Evolutionary conservation across 1,284 basidiomycete genomes (phyloP).

Genomic region (Boletus hoseneyae): DNA sequence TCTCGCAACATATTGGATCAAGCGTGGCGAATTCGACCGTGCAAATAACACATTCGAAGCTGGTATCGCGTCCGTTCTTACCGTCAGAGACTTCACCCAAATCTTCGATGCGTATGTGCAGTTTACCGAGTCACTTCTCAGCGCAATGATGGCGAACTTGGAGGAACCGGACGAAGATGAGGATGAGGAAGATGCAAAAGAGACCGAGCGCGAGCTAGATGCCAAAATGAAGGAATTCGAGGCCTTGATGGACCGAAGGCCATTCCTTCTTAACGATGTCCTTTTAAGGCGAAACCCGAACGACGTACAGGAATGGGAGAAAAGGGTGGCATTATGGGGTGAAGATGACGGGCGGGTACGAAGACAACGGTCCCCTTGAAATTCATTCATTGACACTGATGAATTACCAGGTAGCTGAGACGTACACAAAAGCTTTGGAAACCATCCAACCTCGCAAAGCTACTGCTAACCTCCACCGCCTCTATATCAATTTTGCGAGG

Average conservation of each 20-base stretch:
- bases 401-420: slow-evolving; percentile 75
- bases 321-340: slow-evolving; percentile 91
- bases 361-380: not conserved
- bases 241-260: slow-evolving; percentile 90
- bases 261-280: slow-evolving; percentile 97
- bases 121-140: slow-evolving; percentile 90
- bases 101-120: slow-evolving; percentile 98
- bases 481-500: slow-evolving; percentile 95
- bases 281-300: slow-evolving; percentile 92
- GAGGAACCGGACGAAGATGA: slow-evolving; percentile 68
- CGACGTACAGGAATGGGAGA: slow-evolving; percentile 99
- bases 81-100: slow-evolving; percentile 96
- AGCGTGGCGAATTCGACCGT: slow-evolving; percentile 91
- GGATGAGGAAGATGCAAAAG: slow-evolving; percentile 71
- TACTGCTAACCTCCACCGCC: slow-evolving; percentile 85
- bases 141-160: slow-evolving; percentile 87
- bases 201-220: slow-evolving; percentile 87
- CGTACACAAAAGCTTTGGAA: slow-evolving; percentile 87
- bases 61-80: slow-evolving; percentile 83
- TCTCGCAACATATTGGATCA: slow-evolving; percentile 98
- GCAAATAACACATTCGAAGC: slow-evolving; percentile 87
- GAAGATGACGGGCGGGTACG: slow-evolving; percentile 87
- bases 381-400: slow-evolving; percentile 6
- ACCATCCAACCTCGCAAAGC: slow-evolving; percentile 90
- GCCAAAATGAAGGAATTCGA: slow-evolving; percentile 91